Conservation (phyloP, 2,329 filamentous ascomycete species). For the Fusarium devonianum region DNA sequence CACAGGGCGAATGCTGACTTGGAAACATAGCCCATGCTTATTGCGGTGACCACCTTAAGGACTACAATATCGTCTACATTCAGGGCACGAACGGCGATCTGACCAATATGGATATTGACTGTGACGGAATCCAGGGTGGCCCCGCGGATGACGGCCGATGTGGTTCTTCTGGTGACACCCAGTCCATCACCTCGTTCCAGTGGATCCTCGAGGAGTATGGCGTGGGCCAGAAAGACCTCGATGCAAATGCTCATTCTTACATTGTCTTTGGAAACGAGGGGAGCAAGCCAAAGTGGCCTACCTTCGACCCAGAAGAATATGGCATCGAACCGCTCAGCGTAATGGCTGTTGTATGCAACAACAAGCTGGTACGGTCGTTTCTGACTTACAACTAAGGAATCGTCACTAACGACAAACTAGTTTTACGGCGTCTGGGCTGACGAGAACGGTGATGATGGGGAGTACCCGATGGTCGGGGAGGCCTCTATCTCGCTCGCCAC, state of each 20-base stretch:
- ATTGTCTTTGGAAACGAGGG: constrained; percentile 61
- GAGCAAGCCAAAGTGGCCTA: constrained; percentile 42
- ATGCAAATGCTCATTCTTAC: constrained; percentile 60
- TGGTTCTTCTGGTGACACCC: constrained; percentile 52
- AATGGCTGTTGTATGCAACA: constrained; percentile 62
- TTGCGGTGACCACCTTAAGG: constrained; percentile 54
- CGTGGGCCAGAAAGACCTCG: constrained; percentile 50
- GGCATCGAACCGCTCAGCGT: constrained; percentile 60
- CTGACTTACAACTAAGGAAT: fast-evolving
- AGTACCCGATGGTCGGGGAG: constrained; percentile 60
- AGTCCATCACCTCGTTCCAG: constrained; percentile 57
- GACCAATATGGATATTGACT: constrained; percentile 66
- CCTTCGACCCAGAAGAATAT: constrained; percentile 51
- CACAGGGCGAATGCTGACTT: neutral
- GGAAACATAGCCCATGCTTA: constrained; percentile 48
- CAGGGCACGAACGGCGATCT: constrained; percentile 52
- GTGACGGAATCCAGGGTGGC: constrained; percentile 58
- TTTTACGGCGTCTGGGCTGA: constrained; percentile 69
- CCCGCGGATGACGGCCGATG: constrained; percentile 55
- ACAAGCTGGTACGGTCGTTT: constrained; percentile 50
- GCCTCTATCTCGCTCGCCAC: constrained; percentile 64
- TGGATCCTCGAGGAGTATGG: constrained; percentile 49
- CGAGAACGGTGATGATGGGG: constrained; percentile 62
- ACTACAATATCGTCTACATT: constrained; percentile 57
- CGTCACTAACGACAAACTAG: constrained; percentile 37